Base-by-base conservation (phyloP, 139 green algal species). In the Nannochloris sp. region DNA sequence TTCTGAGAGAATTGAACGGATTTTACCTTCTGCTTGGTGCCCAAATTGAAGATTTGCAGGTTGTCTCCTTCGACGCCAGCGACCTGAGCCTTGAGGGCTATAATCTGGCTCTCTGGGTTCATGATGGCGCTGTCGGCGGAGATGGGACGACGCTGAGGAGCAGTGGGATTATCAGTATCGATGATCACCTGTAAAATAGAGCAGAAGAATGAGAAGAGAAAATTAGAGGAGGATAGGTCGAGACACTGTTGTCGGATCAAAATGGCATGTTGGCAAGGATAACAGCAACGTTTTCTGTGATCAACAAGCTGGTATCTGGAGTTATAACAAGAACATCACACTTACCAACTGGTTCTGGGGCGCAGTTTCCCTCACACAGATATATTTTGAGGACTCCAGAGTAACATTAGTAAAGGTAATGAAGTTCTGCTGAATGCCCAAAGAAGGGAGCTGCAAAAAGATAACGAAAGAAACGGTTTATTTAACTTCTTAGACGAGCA, bases 1-100 rank as follows among this genome's bases (percentile, higher is more conserved):
- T 80, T 75, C 81, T 99, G 87, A 8, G 83, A 76, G 82, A 98
- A 97, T 68, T 95, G 83, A 67, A 94, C 85, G 0, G 84, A 83
- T 81, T 97, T 97, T 46, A 99, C 84, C 81, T 99, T 99, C n/a
- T 81, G 76, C 88, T 99, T 99, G 23, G 77, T 86, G 36, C 95
- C 95, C 61, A 99, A 80, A 83, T 99, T 95, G 78, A 99, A 99
- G 15, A 99, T 91, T 73, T 99, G 93, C 45, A 99, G 81, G 32
- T 86, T 89, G 67, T 96, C 89, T 5, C 86, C 87, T 15, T 73
- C 57, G 1, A 80, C 78, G 23, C 78, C 78, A 0, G 67, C 57
- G 24, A 83, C 71, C 27, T 77, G 68, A 3, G 83, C 84, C 73
- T 98, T 99, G 9, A 99, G 81, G 2, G 95, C 95, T 51, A 99